These are phyloP conservation scores for Pichia ethanolica DNA, from an alignment of 805 yeast species.

Conservation along the genomic window DNA sequence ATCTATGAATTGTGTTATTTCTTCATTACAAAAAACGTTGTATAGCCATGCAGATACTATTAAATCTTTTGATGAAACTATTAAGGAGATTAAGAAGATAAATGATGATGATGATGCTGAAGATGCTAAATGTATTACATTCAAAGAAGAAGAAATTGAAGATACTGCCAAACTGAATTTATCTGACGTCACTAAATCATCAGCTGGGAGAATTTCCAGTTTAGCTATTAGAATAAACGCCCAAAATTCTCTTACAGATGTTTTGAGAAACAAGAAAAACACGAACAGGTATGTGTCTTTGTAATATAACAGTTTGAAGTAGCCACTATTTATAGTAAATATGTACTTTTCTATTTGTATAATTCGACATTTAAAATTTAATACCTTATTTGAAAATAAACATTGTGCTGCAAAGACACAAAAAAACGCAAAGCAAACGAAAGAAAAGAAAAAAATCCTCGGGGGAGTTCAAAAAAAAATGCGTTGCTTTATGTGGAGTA, in stretches of 20 bases:
- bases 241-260: neutral
- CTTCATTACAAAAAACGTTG: conserved; percentile 18
- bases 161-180: neutral
- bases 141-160: neutral
- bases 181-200: neutral
- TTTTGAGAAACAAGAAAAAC: conserved; percentile 2
- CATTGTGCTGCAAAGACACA: too few relatives aligned
- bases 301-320: neutral
- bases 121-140: neutral
- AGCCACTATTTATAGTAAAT: neutral
- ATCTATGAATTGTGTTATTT: conserved; percentile 23
- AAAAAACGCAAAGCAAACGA: too few relatives aligned
- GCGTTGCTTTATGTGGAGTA: too few relatives aligned
- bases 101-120: neutral
- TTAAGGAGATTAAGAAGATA: neutral
- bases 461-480: too few relatives aligned
- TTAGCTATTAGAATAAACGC: neutral
- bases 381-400: too few relatives aligned
- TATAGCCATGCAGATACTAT: conserved; percentile 6
- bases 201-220: neutral
- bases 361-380: too few relatives aligned
- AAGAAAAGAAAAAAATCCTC: too few relatives aligned
- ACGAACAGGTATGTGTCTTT: conserved; percentile 3
- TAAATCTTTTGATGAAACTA: neutral
- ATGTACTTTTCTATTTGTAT: too few relatives aligned